Evolutionary conservation across 192 early-diverging fungal genomes (phyloP).

Genomic region (Coemansia nantahalensis): DNA sequence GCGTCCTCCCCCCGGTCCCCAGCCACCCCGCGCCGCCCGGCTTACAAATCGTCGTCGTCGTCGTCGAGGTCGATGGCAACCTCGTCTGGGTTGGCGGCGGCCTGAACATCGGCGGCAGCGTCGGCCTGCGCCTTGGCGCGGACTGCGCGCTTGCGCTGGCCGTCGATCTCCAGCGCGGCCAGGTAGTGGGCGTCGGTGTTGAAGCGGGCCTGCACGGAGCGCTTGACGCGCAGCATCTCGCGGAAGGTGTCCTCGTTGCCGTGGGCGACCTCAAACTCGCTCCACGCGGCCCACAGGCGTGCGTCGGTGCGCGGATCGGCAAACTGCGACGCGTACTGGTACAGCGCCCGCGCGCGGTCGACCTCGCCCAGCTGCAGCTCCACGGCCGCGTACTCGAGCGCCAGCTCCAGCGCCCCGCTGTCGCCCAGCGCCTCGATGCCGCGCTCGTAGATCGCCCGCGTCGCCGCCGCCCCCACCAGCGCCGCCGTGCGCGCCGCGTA

Average conservation of each 20-base stretch:
- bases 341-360: constrained; percentile 89
- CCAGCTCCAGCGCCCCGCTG: constrained; percentile 70
- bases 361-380: constrained; percentile 92
- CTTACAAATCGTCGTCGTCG: constrained; percentile 12
- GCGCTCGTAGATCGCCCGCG: constrained; percentile 91
- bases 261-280: constrained; percentile 94
- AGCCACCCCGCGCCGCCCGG: no score
- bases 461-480: constrained; percentile 81
- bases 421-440: constrained; percentile 88
- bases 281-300: constrained; percentile 88
- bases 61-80: constrained; percentile 31
- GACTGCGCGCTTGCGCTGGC: not conserved
- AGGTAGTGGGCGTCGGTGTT: constrained; percentile 73
- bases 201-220: constrained; percentile 80
- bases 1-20: no score
- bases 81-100: constrained; percentile 18
- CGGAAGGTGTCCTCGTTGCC: constrained; percentile 98
- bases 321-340: constrained; percentile 82
- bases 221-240: constrained; percentile 95
- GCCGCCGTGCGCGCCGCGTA: constrained; percentile 87
- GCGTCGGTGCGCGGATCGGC: constrained; percentile 77
- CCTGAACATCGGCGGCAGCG: not conserved
- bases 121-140: not conserved
- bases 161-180: constrained; percentile 34
- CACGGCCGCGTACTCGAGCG: constrained; percentile 77